phyloP scores from a whole-genome alignment of 164 flowering plant genomes.

The Kingdonia uniflora region DNA sequence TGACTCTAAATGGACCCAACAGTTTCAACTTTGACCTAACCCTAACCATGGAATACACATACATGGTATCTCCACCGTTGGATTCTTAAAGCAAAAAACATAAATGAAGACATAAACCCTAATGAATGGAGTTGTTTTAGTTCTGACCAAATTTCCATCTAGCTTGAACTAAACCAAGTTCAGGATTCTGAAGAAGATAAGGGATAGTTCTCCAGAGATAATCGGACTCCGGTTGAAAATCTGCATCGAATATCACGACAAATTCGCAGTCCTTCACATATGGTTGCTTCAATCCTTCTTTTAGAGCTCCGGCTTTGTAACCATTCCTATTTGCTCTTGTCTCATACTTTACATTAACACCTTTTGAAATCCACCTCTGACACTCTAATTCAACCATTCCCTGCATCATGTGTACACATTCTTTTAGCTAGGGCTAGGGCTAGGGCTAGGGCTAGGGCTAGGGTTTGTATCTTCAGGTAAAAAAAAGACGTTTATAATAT shows the following conservation, averaged over 20 bases:
- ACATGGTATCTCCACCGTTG: too few relatives aligned
- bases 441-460: too few relatives aligned
- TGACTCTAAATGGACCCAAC: too few relatives aligned
- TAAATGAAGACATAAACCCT: too few relatives aligned
- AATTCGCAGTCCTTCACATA: slow-evolving; percentile 50
- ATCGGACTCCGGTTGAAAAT: slow-evolving; percentile 59
- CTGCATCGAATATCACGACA: slow-evolving; percentile 59
- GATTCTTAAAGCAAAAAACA: too few relatives aligned
- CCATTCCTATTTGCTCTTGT: slow-evolving; percentile 46
- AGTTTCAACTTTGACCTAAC: too few relatives aligned
- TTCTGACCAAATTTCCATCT: slow-evolving; percentile 67
- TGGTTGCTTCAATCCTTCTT: slow-evolving; percentile 34
- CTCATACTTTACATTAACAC: slow-evolving; percentile 45
- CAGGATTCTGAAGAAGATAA: slow-evolving; percentile 38
- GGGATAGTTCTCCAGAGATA: slow-evolving; percentile 48
- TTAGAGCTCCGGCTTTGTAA: slow-evolving; percentile 64
- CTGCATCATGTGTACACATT: slow-evolving; percentile 14
- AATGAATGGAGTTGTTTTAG: too few relatives aligned
- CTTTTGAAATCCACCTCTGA: slow-evolving; percentile 19
- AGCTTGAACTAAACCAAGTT: slow-evolving; percentile 60
- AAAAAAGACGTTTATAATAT: too few relatives aligned
- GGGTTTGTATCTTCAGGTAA: too few relatives aligned
- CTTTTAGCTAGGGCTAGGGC: too few relatives aligned
- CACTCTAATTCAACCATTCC: slow-evolving; percentile 53
- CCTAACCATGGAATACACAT: too few relatives aligned